Conservation (phyloP, 2,329 filamentous ascomycete genomes). For the Catunica adiposa region DNA sequence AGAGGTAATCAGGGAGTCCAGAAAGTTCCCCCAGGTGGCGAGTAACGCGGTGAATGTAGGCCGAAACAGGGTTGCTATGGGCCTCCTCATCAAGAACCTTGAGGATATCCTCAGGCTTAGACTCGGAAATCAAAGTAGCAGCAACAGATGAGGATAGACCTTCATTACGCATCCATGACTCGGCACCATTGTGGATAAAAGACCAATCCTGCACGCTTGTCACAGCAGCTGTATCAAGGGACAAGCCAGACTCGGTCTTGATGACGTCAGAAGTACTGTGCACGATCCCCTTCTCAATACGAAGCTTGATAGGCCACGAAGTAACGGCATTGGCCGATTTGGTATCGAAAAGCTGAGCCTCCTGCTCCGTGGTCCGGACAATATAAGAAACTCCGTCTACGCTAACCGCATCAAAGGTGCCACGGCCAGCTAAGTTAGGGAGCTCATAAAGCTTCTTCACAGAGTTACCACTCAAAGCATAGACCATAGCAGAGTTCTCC, state of each 20-base stretch:
- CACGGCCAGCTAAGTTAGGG: conserved; percentile 50
- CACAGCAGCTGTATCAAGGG: conserved; percentile 54
- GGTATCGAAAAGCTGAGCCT: conserved; percentile 60
- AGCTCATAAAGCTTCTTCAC: conserved; percentile 57
- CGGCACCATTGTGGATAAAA: conserved; percentile 64
- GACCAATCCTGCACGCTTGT: conserved; percentile 52
- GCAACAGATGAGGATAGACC: conserved; percentile 64
- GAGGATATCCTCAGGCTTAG: conserved; percentile 55
- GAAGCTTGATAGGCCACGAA: conserved; percentile 47
- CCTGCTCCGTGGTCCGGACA: conserved; percentile 59
- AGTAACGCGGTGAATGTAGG: conserved; percentile 75
- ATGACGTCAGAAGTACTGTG: conserved; percentile 72
- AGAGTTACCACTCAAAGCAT: conserved; percentile 19
- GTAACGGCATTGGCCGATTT: conserved; percentile 59
- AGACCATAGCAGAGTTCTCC: conserved; percentile 68
- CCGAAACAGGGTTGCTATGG: conserved; percentile 59
- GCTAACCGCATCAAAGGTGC: conserved; percentile 64
- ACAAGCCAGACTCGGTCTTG: conserved; percentile 47
- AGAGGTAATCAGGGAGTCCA: conserved; percentile 57
- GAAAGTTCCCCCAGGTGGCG: conserved; percentile 68
- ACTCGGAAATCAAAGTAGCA: conserved; percentile 64
- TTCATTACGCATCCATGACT: conserved; percentile 68
- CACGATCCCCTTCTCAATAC: conserved; percentile 31
- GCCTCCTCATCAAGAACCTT: conserved; percentile 74
- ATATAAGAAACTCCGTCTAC: conserved; percentile 76